These are phyloP conservation scores for Glebionis coronaria DNA, from an alignment of 129 eudicot genomes.

Conservation along the genomic window DNA sequence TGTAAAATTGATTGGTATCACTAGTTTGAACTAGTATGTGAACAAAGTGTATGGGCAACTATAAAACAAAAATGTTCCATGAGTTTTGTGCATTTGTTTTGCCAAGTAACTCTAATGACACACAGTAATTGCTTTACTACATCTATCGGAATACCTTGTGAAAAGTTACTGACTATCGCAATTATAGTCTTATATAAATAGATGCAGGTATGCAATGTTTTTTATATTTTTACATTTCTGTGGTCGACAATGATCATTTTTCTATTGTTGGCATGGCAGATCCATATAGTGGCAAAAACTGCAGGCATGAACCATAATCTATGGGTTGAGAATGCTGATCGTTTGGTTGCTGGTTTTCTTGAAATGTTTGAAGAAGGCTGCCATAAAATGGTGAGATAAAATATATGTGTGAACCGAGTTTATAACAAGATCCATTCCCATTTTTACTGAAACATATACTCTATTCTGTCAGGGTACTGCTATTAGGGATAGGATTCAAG, in stretches of 20 bases:
- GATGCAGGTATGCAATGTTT: too few relatives aligned
- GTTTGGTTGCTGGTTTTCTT: conserved; percentile 96
- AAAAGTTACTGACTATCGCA: too few relatives aligned
- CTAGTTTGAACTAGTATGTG: neutral
- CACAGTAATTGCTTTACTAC: too few relatives aligned
- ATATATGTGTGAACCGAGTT: neutral
- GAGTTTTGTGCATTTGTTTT: neutral
- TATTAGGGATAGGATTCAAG: conserved; percentile 80
- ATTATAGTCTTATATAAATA: too few relatives aligned
- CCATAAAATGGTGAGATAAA: conserved; percentile 78
- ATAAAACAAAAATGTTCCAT: neutral
- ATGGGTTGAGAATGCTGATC: conserved; percentile 99
- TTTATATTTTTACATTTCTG: neutral
- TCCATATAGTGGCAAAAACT: conserved; percentile 78
- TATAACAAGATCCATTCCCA: neutral
- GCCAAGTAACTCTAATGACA: too few relatives aligned
- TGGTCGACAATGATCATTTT: neutral
- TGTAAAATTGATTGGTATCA: too few relatives aligned
- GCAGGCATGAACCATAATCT: conserved; percentile 62
- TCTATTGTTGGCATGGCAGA: conserved; percentile 41
- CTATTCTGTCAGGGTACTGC: conserved; percentile 64
- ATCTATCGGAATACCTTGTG: too few relatives aligned
- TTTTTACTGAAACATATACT: neutral
- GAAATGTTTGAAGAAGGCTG: conserved; percentile 99
- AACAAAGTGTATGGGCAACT: neutral